phyloP scores from a whole-genome alignment of 2,329 filamentous ascomycete genomes.

The Nectriaceae sp. region DNA sequence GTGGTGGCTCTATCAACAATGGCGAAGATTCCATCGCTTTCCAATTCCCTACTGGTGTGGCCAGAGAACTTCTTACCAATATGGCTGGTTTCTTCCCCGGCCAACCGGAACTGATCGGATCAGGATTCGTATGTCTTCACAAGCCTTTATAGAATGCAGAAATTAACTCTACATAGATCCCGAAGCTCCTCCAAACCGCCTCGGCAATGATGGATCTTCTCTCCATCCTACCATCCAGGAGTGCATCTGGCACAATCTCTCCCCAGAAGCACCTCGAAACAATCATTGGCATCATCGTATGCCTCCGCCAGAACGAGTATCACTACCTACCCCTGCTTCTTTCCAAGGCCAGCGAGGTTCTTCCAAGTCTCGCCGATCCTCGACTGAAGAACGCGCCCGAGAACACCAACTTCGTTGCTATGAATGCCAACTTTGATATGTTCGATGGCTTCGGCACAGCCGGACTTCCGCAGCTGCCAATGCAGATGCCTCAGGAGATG shows the following conservation, averaged over 20 bases:
- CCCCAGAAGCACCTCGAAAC: conserved; percentile 66
- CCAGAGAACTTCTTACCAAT: conserved; percentile 61
- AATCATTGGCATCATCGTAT: conserved; percentile 66
- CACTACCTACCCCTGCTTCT: conserved; percentile 78
- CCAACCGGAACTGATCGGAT: conserved; percentile 72
- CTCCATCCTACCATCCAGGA: conserved; percentile 61
- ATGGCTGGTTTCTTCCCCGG: conserved; percentile 73
- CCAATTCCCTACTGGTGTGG: conserved; percentile 63
- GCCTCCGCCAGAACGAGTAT: conserved; percentile 73
- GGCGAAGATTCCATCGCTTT: conserved; percentile 59
- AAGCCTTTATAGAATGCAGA: not conserved
- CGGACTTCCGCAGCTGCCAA: conserved; percentile 57
- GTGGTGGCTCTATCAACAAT: conserved; percentile 49
- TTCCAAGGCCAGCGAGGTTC: conserved; percentile 71
- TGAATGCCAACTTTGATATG: conserved; percentile 54
- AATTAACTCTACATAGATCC: conserved; percentile 53
- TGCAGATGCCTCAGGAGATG: conserved; percentile 44
- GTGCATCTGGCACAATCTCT: not conserved
- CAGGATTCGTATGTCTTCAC: conserved; percentile 63
- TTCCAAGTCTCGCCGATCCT: conserved; percentile 63
- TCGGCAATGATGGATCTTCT: conserved; percentile 75
- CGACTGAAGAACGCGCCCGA: conserved; percentile 62
- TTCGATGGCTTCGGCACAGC: conserved; percentile 67
- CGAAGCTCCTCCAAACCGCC: conserved; percentile 78
- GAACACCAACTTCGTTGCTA: conserved; percentile 42